These are phyloP conservation scores for Raphanus hybrid DNA, from an alignment of 441 rosid species.

Conservation along the genomic window DNA sequence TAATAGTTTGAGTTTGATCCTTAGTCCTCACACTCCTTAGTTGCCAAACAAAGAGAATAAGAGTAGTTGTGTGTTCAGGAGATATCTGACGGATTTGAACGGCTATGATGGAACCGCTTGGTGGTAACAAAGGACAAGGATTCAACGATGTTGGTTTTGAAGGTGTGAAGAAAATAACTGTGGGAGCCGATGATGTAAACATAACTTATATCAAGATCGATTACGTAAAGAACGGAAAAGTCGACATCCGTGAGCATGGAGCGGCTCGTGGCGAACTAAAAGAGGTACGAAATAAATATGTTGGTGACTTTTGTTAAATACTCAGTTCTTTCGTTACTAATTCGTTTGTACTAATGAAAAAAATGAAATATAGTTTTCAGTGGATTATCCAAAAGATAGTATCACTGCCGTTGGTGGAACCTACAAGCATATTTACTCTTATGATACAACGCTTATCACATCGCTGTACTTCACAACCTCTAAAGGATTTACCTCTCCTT, in stretches of 20 bases:
- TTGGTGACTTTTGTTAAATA: no score
- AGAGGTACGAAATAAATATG: not conserved
- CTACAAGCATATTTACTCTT: not conserved
- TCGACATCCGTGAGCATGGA: conserved; percentile 23
- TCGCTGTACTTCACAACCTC: conserved; percentile 1
- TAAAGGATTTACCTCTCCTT: not conserved
- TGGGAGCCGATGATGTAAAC: not conserved
- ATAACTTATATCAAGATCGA: not conserved
- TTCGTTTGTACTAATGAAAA: not conserved
- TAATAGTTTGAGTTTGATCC: no score
- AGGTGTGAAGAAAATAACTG: conserved; percentile 28
- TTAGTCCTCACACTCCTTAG: no score
- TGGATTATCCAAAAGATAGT: not conserved
- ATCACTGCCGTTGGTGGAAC: conserved; percentile 12
- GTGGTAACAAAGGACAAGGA: conserved; percentile 21
- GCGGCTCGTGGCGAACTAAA: not conserved
- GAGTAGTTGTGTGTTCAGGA: no score
- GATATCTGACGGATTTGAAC: no score
- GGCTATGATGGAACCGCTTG: not conserved
- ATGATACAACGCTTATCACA: conserved; percentile 6
- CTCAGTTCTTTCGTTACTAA: not conserved
- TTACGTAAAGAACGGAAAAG: conserved; percentile 22
- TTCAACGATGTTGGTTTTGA: conserved; percentile 32
- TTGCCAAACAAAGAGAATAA: no score
- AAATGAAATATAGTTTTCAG: conserved; percentile 4